Evolutionary conservation across 805 yeast species (phyloP), one percentile per base, ranked within the genome.

Genomic region (Candida gorgasii): DNA sequence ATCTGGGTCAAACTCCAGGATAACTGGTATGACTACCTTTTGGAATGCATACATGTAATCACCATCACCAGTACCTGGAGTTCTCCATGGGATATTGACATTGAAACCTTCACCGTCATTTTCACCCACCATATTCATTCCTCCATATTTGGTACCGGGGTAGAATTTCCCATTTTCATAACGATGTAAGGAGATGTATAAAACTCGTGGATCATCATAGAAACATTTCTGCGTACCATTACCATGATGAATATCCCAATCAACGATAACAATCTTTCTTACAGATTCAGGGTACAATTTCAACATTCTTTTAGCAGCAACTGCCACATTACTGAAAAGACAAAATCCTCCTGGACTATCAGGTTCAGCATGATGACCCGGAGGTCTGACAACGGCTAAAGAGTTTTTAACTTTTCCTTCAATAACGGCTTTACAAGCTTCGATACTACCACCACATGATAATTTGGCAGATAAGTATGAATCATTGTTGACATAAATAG

Each of bases 181-280:
- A 49, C 99, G 78, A 64, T 93, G 99, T 22, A 92, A 65, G 0
- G 98, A 90, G 34, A 93, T 80, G 63, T 93, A 93, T 26, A 93
- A 72, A 7, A 93, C 97, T 42, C 95, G 72, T 19, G 95, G 95
- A 58, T 93, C 97, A 49, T 87, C 78, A 51, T 79, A 79, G 53
- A 93, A 93, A 2, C 95, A 89, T 59, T 86, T 84, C 63, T 93
- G 99, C 1, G 99, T 93, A 29, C 99, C 99, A 62, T 93, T 93
- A 18, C 99, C 99, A 62, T 93, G 99, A 64, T 93, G 99, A 36
- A 93, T 89, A 63, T 93, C 99, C 99, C 99, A 93, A 63, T 93
- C 99, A 16, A 90, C 57, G 45, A 93, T 82, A 44, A 89, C 79
- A 29, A 93, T 87, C 52, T 78, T 78, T 48, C 95, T 73, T 5